Base-by-base conservation (phyloP, 495 filamentous ascomycete species). In the Aspergillus saccharolyticus region DNA sequence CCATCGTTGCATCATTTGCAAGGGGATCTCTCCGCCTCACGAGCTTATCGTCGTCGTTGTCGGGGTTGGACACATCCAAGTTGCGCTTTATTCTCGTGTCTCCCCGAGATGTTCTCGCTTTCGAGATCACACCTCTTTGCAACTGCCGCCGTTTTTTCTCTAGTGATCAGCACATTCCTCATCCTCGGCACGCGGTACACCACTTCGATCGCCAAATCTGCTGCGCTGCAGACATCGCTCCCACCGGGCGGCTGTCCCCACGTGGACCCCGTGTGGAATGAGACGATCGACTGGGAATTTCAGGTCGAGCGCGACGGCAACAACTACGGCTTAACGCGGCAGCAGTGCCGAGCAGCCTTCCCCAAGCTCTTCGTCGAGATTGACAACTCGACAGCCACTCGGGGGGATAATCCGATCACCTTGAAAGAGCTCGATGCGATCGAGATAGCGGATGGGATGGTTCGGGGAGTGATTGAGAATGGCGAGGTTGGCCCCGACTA, bases 341-440 rank as follows among this genome's bases (percentile, higher is more conserved):
- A 61, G 48, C 75, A 79, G 52, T 80, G 77, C 54, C 64, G 58
- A 5, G 44, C 39, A 19, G 76, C 77, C 1, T 80, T 80, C 44
- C 78, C 77, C 4, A 75, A 71, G 50, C 53, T 80, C 4, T 80
- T 76, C 53, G 56, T 56, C 17, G 78, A 80, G 51, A 59, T 76
- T n/a, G 69, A 76, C 19, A 70, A 74, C 53, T 69, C 73, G 16
- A 70, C 63, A 0, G 19, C 21, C 9, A n/a, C 64, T 14, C 66
- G 58, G 33, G 33, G 57, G 14, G 54, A 62, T 0, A 58, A 56
- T 14, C 51, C 7, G 8, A 68, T 77, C 42, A 66, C 61, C 0
- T 70, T 62, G 14, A 59, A 70, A 9, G 73, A 78, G 52, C 39
- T 77, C 30, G 67, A 77, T 49, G 62, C 60, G 0, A 44, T 64